These are phyloP conservation scores for Coemansia sp. DNA, from an alignment of 192 early-diverging fungal genomes.

Conservation along the genomic window DNA sequence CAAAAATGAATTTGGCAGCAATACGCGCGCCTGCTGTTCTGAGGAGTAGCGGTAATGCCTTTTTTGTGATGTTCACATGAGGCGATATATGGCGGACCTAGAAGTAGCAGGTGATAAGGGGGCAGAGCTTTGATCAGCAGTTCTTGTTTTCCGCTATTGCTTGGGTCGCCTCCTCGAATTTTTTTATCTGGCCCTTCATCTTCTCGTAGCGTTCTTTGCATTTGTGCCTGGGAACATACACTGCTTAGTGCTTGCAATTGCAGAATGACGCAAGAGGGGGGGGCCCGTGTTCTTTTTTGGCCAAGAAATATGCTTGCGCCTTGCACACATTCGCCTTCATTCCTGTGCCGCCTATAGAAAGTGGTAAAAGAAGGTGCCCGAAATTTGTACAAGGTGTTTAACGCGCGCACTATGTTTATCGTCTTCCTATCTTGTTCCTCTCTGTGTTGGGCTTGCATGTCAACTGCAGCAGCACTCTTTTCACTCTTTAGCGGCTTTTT, in stretches of 20 bases:
- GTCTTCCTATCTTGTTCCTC: constrained; percentile 1
- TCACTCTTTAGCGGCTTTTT: neutral
- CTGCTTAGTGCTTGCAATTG: neutral
- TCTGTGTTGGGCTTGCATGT: neutral
- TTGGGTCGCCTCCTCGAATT: neutral
- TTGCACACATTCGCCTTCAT: neutral
- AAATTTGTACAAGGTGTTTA: neutral
- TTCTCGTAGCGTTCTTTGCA: neutral
- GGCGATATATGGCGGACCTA: constrained; percentile 7
- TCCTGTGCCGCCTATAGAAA: neutral
- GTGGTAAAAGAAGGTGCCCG: neutral
- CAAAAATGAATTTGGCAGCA: neutral
- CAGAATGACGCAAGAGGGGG: neutral
- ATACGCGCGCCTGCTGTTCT: neutral
- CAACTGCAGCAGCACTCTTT: neutral
- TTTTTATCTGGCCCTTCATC: neutral
- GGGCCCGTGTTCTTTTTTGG: neutral
- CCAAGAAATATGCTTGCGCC: neutral
- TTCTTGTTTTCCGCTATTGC: neutral
- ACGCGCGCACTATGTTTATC: neutral
- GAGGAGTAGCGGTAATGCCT: neutral
- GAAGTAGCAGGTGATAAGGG: constrained; percentile 13
- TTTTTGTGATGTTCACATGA: constrained; percentile 14
- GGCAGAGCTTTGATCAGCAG: constrained; percentile 8
- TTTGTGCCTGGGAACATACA: neutral